Conservation (phyloP, 179 eudicot genomes). For the Drosera spatulata region DNA sequence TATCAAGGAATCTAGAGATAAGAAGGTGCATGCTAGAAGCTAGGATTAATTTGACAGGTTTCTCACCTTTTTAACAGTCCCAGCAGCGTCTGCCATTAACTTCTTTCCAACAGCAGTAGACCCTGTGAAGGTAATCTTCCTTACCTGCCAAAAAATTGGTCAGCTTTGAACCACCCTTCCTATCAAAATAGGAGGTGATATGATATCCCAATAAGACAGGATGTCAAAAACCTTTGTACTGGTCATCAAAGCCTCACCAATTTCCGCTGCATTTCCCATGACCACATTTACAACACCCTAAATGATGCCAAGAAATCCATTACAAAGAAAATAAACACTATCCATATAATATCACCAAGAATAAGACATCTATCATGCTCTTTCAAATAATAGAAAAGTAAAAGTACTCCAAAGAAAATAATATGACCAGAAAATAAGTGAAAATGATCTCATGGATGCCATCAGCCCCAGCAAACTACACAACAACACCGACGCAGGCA, state of each 20-base stretch:
- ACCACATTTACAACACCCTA: conserved; percentile 95
- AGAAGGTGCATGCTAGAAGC: background rate
- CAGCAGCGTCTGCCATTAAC: conserved; percentile 89
- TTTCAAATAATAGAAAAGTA: too few species aligned
- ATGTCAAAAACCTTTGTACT: conserved; percentile 51
- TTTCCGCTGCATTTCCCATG: conserved; percentile 80
- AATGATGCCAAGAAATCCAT: conserved; percentile 6
- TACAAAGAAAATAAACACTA: background rate
- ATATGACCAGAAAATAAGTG: too few species aligned
- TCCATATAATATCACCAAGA: too few species aligned
- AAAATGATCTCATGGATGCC: too few species aligned
- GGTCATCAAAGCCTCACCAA: conserved; percentile 65
- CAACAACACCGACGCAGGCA: too few species aligned
- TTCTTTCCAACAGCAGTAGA: conserved; percentile 95
- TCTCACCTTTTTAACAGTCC: conserved; percentile 81
- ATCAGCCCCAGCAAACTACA: too few species aligned
- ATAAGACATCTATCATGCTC: too few species aligned
- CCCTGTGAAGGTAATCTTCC: conserved; percentile 94
- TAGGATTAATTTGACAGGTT: conserved; percentile 2
- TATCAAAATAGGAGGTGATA: too few species aligned
- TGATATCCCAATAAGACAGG: too few species aligned
- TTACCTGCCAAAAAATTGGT: conserved; percentile 35
- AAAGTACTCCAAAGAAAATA: too few species aligned
- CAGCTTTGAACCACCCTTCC: too few species aligned
- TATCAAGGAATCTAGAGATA: too few species aligned